Evolutionary conservation across 495 filamentous ascomycete genomes (phyloP).

Genomic region (Hypoxylon perforatum): DNA sequence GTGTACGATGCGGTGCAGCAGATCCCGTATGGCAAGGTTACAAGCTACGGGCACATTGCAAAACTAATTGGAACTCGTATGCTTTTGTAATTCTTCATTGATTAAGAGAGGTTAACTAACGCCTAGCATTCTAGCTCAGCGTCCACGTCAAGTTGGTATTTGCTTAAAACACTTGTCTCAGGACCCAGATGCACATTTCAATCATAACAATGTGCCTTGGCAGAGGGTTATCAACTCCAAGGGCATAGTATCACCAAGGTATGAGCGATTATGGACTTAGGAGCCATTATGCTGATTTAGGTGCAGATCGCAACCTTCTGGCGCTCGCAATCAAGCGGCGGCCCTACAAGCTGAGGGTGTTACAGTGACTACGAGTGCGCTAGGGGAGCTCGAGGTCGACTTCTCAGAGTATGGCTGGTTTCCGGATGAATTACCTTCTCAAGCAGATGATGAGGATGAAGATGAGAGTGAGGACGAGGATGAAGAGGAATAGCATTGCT

Average conservation of each 20-base stretch:
- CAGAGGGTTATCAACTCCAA: slow-evolving; percentile 91
- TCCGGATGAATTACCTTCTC: slow-evolving; percentile 66
- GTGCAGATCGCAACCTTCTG: slow-evolving; percentile 70
- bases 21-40: slow-evolving; percentile 84
- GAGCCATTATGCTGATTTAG: slow-evolving; percentile 2
- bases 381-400: slow-evolving; percentile 78
- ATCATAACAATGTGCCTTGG: slow-evolving; percentile 88
- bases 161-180: slow-evolving; percentile 85
- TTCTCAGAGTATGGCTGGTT: slow-evolving; percentile 81
- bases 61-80: slow-evolving; percentile 80
- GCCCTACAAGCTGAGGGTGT: slow-evolving; percentile 76
- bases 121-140: slow-evolving; percentile 61
- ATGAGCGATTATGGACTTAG: too few species aligned
- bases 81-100: slow-evolving; percentile 42
- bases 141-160: slow-evolving; percentile 85
- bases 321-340: slow-evolving; percentile 74
- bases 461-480: too few species aligned
- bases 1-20: slow-evolving; percentile 87
- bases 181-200: slow-evolving; percentile 61
- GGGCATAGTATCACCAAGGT: slow-evolving; percentile 87
- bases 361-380: slow-evolving; percentile 67
- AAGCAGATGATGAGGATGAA: slow-evolving; percentile 50
- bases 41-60: slow-evolving; percentile 91
- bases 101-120: slow-evolving; percentile 10
- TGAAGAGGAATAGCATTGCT: background rate